Conservation (phyloP, 2,329 filamentous ascomycete species). For the Tolypocladium pustulatum region DNA sequence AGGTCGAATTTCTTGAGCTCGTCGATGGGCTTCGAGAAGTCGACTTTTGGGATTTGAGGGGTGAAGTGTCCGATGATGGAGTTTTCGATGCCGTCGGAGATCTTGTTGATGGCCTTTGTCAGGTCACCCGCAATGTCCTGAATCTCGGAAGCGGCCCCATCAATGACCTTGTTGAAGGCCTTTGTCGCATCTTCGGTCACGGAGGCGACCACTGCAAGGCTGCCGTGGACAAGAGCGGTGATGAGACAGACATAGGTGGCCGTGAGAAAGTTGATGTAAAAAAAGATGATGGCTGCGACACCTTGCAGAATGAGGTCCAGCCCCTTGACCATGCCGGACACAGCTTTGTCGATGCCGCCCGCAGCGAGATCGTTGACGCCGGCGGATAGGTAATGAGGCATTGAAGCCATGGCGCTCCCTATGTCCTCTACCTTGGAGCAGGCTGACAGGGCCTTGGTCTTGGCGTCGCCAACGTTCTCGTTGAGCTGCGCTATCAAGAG, state of each 20-base stretch:
- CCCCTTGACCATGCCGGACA: constrained; percentile 70
- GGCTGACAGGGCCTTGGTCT: constrained; percentile 72
- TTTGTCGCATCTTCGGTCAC: constrained; percentile 42
- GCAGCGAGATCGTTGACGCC: constrained; percentile 84
- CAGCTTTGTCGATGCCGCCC: constrained; percentile 66
- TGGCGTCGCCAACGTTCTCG: constrained; percentile 64
- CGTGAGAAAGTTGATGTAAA: constrained; percentile 85
- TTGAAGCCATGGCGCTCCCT: constrained; percentile 91
- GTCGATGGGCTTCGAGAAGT: constrained; percentile 55
- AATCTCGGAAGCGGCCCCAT: constrained; percentile 47
- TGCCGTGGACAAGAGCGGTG: constrained; percentile 70
- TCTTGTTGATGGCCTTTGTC: constrained; percentile 35
- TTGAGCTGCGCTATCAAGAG: constrained; percentile 65
- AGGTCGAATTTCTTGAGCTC: constrained; percentile 62
- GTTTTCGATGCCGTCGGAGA: constrained; percentile 31
- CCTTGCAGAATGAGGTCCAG: constrained; percentile 70
- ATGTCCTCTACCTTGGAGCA: constrained; percentile 89
- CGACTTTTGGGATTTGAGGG: constrained; percentile 37
- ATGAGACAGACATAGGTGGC: constrained; percentile 86
- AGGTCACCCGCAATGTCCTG: constrained; percentile 44
- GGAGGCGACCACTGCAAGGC: constrained; percentile 55
- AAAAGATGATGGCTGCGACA: constrained; percentile 79
- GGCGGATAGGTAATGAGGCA: constrained; percentile 87
- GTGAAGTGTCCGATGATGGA: constrained; percentile 40
- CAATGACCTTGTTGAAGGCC: constrained; percentile 37